Evolutionary conservation across 805 yeast species (phyloP).

Genomic region (Myxozyma neotropica): DNA sequence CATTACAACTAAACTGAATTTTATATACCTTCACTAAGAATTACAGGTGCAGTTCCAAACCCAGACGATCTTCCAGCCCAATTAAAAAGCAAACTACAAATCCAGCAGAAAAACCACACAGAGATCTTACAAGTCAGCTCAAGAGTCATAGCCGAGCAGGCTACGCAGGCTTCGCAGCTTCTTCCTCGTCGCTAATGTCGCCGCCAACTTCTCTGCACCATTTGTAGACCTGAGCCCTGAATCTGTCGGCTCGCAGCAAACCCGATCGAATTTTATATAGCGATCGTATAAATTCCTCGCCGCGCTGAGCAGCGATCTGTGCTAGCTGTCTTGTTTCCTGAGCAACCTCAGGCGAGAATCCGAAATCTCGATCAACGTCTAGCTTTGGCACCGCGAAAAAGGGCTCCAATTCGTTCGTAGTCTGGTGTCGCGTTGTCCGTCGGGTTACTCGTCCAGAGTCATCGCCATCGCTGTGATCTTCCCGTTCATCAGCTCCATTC

Average conservation of each 20-base stretch:
- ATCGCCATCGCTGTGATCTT: conserved; percentile 15
- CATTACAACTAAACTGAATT: too few relatives aligned
- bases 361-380: conserved; percentile 52
- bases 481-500: conserved; percentile 25
- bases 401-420: conserved; percentile 52
- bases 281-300: conserved; percentile 83
- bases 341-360: conserved; percentile 57
- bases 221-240: conserved; percentile 65
- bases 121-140: background rate
- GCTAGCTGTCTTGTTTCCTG: conserved; percentile 72
- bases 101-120: too few relatives aligned
- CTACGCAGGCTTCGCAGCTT: background rate
- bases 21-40: too few relatives aligned
- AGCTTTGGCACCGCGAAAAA: conserved; percentile 67
- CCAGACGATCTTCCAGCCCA: too few relatives aligned
- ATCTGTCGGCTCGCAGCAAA: conserved; percentile 73
- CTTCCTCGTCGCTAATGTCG: conserved; percentile 31
- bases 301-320: conserved; percentile 78
- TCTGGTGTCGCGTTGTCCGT: conserved; percentile 39
- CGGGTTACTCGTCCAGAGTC: conserved; percentile 32
- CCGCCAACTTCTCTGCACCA: conserved; percentile 53
- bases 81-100: too few relatives aligned
- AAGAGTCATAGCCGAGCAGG: too few relatives aligned
- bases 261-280: conserved; percentile 73
- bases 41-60: too few relatives aligned